Conservation (phyloP, 2,329 filamentous ascomycete species). For the Chalaropsis thielavioides region DNA sequence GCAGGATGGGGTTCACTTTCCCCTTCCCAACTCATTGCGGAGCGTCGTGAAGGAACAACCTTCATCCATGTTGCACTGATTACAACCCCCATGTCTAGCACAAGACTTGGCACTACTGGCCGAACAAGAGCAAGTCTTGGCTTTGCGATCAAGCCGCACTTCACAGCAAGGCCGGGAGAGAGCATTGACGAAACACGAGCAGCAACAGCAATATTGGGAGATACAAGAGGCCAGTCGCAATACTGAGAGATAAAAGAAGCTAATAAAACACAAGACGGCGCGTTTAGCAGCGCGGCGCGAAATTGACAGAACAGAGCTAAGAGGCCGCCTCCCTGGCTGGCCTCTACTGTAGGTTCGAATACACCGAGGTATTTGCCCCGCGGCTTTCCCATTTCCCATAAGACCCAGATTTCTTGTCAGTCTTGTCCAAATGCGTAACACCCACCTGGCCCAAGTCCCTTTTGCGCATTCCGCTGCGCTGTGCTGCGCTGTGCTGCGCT, state of each 20-base stretch:
- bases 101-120: neutral
- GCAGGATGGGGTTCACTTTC: neutral
- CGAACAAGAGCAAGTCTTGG: neutral
- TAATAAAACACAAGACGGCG: neutral
- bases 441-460: too few relatives aligned
- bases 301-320: neutral
- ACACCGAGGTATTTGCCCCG: too few relatives aligned
- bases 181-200: neutral
- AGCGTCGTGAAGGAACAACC: constrained; percentile 1
- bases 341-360: too few relatives aligned
- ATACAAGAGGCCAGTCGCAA: too few relatives aligned
- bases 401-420: too few relatives aligned
- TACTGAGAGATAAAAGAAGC: neutral
- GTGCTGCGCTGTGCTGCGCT: too few relatives aligned
- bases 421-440: neutral
- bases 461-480: neutral
- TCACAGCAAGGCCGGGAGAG: neutral
- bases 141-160: neutral
- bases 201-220: too few relatives aligned
- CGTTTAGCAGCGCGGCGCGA: neutral
- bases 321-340: too few relatives aligned
- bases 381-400: too few relatives aligned
- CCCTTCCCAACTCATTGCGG: neutral
- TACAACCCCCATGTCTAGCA: constrained; percentile 1
- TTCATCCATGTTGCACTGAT: neutral